phyloP scores from a whole-genome alignment of 345 rosid genomes.

The Syzygium oleosum region DNA sequence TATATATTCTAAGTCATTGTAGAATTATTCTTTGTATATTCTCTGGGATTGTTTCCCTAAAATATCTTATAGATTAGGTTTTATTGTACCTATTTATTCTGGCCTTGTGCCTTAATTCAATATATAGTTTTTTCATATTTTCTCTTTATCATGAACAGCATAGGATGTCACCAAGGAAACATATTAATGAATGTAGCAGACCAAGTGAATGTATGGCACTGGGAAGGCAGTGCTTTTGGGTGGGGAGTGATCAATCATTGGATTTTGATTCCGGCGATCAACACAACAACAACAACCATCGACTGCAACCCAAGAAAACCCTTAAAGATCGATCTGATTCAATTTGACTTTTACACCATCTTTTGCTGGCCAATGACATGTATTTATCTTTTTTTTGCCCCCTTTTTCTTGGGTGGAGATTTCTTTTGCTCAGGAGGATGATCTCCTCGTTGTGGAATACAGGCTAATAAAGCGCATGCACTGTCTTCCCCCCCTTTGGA shows the following conservation, averaged over 20 bases:
- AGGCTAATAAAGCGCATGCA: not conserved
- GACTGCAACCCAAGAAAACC: not conserved
- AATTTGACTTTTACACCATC: not conserved
- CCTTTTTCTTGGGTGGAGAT: not conserved
- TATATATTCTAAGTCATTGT: too few species aligned
- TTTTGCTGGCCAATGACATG: not conserved
- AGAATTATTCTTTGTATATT: too few species aligned
- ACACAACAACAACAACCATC: not conserved
- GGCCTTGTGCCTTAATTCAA: too few species aligned
- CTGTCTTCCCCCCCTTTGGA: not conserved
- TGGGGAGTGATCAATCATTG: not conserved
- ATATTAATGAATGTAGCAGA: not conserved
- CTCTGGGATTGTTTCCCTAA: too few species aligned
- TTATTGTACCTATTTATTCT: too few species aligned
- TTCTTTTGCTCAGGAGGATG: not conserved
- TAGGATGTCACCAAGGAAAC: not conserved
- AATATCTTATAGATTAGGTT: too few species aligned
- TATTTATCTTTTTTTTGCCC: not conserved
- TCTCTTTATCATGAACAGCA: not conserved
- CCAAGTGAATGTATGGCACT: not conserved
- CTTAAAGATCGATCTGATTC: not conserved
- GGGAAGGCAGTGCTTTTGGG: not conserved
- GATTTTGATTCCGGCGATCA: slow-evolving; percentile 3
- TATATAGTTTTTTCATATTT: too few species aligned
- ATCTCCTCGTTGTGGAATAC: not conserved